phyloP scores from a whole-genome alignment of 805 yeast species.

The Saccharomycopsis capsularis region DNA sequence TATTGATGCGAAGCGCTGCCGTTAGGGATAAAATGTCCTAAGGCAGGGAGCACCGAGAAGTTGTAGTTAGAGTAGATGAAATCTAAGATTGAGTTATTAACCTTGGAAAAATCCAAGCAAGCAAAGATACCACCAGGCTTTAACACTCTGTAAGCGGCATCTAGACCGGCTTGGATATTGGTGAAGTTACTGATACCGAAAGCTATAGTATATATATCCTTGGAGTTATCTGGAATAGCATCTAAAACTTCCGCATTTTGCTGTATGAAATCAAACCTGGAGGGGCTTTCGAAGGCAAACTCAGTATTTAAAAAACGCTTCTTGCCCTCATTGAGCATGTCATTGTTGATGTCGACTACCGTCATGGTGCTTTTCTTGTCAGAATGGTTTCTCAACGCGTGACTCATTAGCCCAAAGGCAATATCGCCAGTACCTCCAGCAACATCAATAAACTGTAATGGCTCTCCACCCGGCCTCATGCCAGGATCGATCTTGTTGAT shows the following conservation, averaged over 20 bases:
- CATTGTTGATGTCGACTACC: conserved; percentile 90
- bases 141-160: conserved; percentile 92
- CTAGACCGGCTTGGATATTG: conserved; percentile 83
- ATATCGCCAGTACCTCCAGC: conserved; percentile 99
- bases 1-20: conserved; percentile 96
- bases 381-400: conserved; percentile 71
- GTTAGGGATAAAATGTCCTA: conserved; percentile 93
- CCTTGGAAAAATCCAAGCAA: conserved; percentile 91
- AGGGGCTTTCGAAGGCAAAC: conserved; percentile 40
- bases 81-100: conserved; percentile 70
- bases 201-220: conserved; percentile 93
- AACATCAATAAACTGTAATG: conserved; percentile 85
- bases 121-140: conserved; percentile 98
- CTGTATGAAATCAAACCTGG: conserved; percentile 68
- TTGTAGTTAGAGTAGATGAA: conserved; percentile 82
- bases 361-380: conserved; percentile 79
- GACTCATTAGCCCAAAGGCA: conserved; percentile 90
- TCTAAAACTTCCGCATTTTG: conserved; percentile 93
- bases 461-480: conserved; percentile 72
- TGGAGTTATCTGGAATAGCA: conserved; percentile 73
- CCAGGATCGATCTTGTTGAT: conserved; percentile 89
- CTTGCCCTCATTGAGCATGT: conserved; percentile 91
- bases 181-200: conserved; percentile 98
- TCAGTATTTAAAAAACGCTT: conserved; percentile 58
- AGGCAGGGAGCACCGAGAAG: conserved; percentile 76